A percentile compares a stretch with the other conserved stretches of the same genome.
Evolutionary conservation across 305 asterid genomes (phyloP).

Genomic region (Coffea humblotiana): DNA sequence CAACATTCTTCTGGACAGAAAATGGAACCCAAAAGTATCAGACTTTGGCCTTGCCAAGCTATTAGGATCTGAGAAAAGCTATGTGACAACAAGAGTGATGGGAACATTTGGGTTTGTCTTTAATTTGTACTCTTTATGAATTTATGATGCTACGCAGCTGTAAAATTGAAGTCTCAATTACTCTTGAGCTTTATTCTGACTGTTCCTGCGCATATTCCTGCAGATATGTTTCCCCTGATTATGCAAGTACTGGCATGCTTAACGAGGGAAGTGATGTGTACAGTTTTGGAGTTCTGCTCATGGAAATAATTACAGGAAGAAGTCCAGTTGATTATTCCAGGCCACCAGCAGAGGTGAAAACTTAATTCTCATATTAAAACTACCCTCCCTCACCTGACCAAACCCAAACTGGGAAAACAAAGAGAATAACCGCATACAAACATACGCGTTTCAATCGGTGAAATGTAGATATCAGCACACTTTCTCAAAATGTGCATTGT

Average conservation of each 20-base stretch:
- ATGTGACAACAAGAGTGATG: conserved; percentile 95
- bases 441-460: neutral
- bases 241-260: conserved; percentile 98
- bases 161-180: neutral
- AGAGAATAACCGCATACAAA: neutral
- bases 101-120: conserved; percentile 92
- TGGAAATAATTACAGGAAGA: conserved; percentile 90
- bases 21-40: conserved; percentile 87
- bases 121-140: conserved; percentile 17
- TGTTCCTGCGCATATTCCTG: conserved; percentile 17
- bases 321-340: conserved; percentile 89
- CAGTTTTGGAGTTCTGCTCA: conserved; percentile 91
- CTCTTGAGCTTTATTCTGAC: conserved; percentile 17
- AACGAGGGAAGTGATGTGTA: conserved; percentile 89
- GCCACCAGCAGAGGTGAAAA: conserved; percentile 85
- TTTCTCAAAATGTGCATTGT: neutral
- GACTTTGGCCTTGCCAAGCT: conserved; percentile 97
- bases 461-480: neutral
- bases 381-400: neutral
- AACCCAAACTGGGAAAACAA: neutral
- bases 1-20: conserved; percentile 84
- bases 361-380: conserved; percentile 1
- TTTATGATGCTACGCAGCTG: neutral
- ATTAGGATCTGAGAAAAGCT: conserved; percentile 82
- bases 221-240: conserved; percentile 98